A percentile compares a stretch with the other conserved stretches of the same genome.
Conservation (phyloP, 2,329 filamentous ascomycete species). For the Alternaria postmessia region DNA sequence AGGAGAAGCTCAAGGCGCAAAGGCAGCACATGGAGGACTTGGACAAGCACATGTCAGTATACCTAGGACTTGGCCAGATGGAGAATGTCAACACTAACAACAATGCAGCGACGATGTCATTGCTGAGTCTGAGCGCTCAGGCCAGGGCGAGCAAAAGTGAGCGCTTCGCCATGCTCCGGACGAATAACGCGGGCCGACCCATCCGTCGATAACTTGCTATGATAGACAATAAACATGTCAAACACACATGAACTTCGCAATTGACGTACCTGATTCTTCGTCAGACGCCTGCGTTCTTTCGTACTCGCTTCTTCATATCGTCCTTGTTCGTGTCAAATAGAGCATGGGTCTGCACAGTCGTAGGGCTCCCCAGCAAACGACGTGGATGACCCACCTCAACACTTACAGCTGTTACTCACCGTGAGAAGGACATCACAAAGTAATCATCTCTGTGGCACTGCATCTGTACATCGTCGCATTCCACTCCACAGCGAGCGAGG, state of each 20-base stretch:
- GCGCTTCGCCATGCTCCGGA: slow-evolving; percentile 5
- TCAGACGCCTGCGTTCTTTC: background rate
- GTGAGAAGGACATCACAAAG: background rate
- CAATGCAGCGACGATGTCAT: slow-evolving; percentile 75
- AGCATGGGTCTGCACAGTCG: background rate
- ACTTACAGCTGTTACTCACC: background rate
- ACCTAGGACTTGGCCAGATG: background rate
- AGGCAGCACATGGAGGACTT: slow-evolving; percentile 84
- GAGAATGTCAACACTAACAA: slow-evolving; percentile 23
- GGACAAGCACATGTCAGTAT: slow-evolving; percentile 80
- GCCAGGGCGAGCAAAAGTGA: slow-evolving; percentile 69
- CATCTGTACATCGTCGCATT: background rate
- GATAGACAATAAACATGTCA: slow-evolving; percentile 14
- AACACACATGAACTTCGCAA: background rate
- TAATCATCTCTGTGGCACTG: background rate
- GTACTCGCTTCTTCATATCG: slow-evolving; percentile 2
- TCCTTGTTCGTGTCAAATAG: slow-evolving; percentile 3
- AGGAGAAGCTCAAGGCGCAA: slow-evolving; percentile 74
- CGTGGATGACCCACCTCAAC: background rate
- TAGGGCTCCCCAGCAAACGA: background rate
- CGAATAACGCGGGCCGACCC: slow-evolving; percentile 3
- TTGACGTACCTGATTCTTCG: background rate
- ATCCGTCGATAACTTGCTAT: slow-evolving; percentile 7
- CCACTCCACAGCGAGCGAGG: background rate
- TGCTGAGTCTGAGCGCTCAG: slow-evolving; percentile 67